Evolutionary conservation across 2,329 filamentous ascomycete genomes (phyloP), one percentile per base, ranked within the genome.

Genomic region (Arthrinium phaeospermum): DNA sequence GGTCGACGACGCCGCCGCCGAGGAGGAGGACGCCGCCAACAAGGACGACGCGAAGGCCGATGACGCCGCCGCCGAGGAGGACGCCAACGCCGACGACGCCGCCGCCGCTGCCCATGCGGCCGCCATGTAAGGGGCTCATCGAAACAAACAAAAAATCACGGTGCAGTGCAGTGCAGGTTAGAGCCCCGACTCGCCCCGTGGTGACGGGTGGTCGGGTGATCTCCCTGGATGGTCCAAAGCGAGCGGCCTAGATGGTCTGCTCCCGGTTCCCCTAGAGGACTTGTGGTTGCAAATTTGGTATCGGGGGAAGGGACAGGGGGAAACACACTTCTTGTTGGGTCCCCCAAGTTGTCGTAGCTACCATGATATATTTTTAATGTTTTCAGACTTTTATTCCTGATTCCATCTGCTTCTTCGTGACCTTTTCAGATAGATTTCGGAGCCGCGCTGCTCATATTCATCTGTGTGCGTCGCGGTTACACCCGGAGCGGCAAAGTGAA

Each of bases 11-110:
- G 44, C 44, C 2, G 46, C 16, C 5, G 46, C 46, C 7, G 46
- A 47, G 46, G 46, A 61, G 10, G 53, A 61, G 3, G 19, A 45
- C 12, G 53, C 41, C 16, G 12, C 12, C 7, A 27, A 27, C 27
- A 41, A 41, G 37, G 49, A 69, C 8, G 44, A 72, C 12, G 51
- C 69, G 24, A 47, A 45, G 13, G 53, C 37, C 6, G 41, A 70
- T 3, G 45, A 72, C 16, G 44, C 45, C 3, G 70, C 70, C 16
- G 64, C 41, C 0, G 8, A 71, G 47, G 67, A 67, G 14, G 64
- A 72, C 14, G 70, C 49, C 1, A 30, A 61, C 10, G 51, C 53
- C n/a, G 71, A 69, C 37, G 70, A 41, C 64, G 69, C 24, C n/a
- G 68, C 27, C 6, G 47, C 68, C 22, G 68, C 45, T n/a, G 47